These are phyloP conservation scores for Perkinsus chesapeaki DNA, from an alignment of 169 alveolate genomes.

Conservation along the genomic window DNA sequence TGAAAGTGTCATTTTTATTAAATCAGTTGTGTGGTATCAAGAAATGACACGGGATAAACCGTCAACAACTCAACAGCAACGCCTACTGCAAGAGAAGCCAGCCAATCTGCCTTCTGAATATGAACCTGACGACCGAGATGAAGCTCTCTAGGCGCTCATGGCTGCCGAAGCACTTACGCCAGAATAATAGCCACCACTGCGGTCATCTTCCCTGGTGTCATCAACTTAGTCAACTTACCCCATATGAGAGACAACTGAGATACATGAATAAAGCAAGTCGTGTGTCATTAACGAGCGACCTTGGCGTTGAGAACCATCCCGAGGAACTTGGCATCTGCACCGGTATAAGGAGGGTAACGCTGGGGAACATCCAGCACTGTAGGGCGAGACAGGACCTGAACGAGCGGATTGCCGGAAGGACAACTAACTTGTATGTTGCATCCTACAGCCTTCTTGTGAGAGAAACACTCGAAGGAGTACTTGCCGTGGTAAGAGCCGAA, in stretches of 20 bases:
- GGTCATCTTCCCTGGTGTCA: neutral
- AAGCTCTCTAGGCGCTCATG: neutral
- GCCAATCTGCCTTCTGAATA: too few relatives aligned
- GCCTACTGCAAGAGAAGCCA: too few relatives aligned
- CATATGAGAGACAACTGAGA: neutral
- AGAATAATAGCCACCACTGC: neutral
- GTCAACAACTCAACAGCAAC: too few relatives aligned
- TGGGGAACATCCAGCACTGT: neutral
- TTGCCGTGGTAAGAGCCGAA: constrained; percentile 58
- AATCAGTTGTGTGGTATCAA: too few relatives aligned
- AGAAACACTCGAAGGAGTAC: neutral
- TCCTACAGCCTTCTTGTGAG: neutral
- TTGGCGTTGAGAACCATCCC: neutral
- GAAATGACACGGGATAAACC: too few relatives aligned
- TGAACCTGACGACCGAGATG: neutral
- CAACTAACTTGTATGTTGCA: neutral
- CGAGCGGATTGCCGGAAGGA: neutral
- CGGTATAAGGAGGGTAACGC: neutral
- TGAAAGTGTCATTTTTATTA: too few relatives aligned
- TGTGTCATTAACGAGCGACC: neutral
- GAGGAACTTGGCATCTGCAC: neutral
- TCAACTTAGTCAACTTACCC: neutral
- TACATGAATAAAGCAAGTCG: neutral
- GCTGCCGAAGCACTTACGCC: neutral
- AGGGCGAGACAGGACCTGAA: neutral